Percentiles rank a stretch among this genome's conserved stretches.
Conservation (phyloP, 192 early-diverging fungal genomes). For the Coemansia aciculifera region DNA sequence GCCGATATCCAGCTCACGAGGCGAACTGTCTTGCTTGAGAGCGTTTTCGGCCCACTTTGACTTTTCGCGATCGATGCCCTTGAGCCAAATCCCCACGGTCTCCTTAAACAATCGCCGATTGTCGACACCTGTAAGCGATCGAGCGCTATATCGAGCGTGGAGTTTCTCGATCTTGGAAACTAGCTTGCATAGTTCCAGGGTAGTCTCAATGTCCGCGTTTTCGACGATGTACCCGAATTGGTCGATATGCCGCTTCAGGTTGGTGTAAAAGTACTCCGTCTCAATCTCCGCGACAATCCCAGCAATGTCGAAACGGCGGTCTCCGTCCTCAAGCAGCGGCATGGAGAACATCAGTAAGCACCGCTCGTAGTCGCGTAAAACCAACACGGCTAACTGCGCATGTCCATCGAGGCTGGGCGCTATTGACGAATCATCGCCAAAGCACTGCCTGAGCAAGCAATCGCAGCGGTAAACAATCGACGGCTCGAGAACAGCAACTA, state of each 20-base stretch:
- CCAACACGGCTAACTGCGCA: constrained; percentile 34
- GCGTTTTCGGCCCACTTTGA: constrained; percentile 44
- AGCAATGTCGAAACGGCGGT: constrained; percentile 53
- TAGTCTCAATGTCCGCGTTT: constrained; percentile 30
- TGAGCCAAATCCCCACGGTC: constrained; percentile 32
- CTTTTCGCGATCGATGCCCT: constrained; percentile 41
- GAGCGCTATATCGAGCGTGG: constrained; percentile 23
- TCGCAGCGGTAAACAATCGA: constrained; percentile 49
- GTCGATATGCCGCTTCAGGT: constrained; percentile 33
- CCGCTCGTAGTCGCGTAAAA: constrained; percentile 39
- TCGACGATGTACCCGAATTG: constrained; percentile 43
- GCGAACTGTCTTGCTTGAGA: constrained; percentile 44
- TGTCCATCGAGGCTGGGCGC: constrained; percentile 35
- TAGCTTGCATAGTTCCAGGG: constrained; percentile 42
- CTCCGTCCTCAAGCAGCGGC: constrained; percentile 43
- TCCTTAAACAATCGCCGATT: constrained; percentile 43
- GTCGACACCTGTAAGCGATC: constrained; percentile 26
- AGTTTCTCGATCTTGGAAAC: constrained; percentile 36
- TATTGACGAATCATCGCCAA: constrained; percentile 31
- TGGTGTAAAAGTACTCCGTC: constrained; percentile 41
- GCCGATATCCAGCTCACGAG: constrained; percentile 33
- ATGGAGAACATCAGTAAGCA: constrained; percentile 40
- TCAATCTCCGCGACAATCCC: constrained; percentile 49
- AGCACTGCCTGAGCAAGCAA: constrained; percentile 38
- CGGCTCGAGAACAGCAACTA: constrained; percentile 25